Base-by-base conservation (phyloP, 2,329 filamentous ascomycete species). In the Alternaria novae-zelandiae region DNA sequence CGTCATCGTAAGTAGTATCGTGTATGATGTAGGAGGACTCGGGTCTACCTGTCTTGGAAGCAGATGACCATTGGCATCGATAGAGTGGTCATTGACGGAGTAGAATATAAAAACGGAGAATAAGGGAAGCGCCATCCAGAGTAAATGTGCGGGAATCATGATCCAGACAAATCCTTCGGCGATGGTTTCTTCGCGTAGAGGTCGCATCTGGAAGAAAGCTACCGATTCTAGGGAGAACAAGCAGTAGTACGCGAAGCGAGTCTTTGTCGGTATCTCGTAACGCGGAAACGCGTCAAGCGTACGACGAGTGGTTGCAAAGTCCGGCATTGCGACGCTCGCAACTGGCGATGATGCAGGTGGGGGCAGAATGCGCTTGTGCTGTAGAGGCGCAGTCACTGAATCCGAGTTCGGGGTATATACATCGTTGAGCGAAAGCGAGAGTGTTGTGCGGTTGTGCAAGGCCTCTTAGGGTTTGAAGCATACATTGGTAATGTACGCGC, bases 11-110 rank as follows among this genome's bases (percentile, higher is more conserved):
- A 41, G n/a, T 41, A 17, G 15, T 41, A 41, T 41, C 1, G 0
- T 41, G 36, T 41, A 41, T 17, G 5, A 41, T 17, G 36, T 17
- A 0, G 36, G 36, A 17, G 36, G 36, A 41, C 9, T 41, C n/a
- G 36, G n/a, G 5, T 41, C 36, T 17, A 17, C 36, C 0, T 41
- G 1, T 41, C 36, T 17, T 17, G 36, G 36, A 9, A 36, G 30
- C 12, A 7, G 32, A n/a, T 36, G 30, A n/a, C 1, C 32, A 0
- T 36, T 36, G 32, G 32, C 0, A 36, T 36, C 32, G 32, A n/a
- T n/a, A n/a, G 32, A 36, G 32, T n/a, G 1, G 8, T 36, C 32
- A 0, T 41, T 41, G 0, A 0, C n/a, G 6, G 36, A 0, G 1
- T 41, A 41, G 36, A 41, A 41, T 0, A 8, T 41, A 17, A 41